These are phyloP conservation scores for Paraleonurus japonicus DNA, from an alignment of 257 asterid species.

Conservation along the genomic window DNA sequence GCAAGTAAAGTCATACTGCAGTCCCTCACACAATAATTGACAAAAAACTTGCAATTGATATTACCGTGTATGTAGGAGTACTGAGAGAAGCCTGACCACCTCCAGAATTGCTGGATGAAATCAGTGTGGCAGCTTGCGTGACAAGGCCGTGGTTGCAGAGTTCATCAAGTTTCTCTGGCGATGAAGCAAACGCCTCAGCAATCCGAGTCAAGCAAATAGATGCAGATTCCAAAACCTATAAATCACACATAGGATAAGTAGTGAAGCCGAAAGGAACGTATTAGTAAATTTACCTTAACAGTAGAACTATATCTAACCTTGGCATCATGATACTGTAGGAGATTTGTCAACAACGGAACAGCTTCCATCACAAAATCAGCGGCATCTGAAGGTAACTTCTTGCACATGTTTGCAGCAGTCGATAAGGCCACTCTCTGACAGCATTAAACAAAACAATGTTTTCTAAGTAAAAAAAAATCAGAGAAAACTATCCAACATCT, in stretches of 20 bases:
- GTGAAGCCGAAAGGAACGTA: not conserved
- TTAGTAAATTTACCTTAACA: not conserved
- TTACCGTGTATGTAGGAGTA: slow-evolving; percentile 90
- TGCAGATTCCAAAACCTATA: slow-evolving; percentile 91
- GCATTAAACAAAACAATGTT: slow-evolving; percentile 3
- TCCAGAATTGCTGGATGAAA: slow-evolving; percentile 82
- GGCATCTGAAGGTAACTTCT: slow-evolving; percentile 96
- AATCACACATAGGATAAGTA: slow-evolving; percentile 18
- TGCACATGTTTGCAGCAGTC: slow-evolving; percentile 99
- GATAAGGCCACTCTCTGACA: slow-evolving; percentile 90
- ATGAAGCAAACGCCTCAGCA: slow-evolving; percentile 97
- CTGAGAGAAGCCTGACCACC: slow-evolving; percentile 95
- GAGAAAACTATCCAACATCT: not conserved
- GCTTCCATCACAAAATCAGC: slow-evolving; percentile 99
- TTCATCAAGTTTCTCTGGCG: slow-evolving; percentile 91
- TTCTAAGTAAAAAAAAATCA: not conserved
- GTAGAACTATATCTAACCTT: slow-evolving; percentile 50
- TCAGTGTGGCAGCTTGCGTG: slow-evolving; percentile 84
- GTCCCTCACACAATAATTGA: slow-evolving; percentile 16
- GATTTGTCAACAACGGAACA: slow-evolving; percentile 93
- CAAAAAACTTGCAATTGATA: slow-evolving; percentile 12
- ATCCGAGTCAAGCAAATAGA: slow-evolving; percentile 96
- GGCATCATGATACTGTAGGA: slow-evolving; percentile 96
- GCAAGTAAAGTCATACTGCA: slow-evolving; percentile 30
- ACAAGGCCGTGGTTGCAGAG: slow-evolving; percentile 96